Evolutionary conservation across 2,329 filamentous ascomycete species (phyloP), one percentile per base, ranked within the genome.

Genomic region (Sordariomycetes sp.): DNA sequence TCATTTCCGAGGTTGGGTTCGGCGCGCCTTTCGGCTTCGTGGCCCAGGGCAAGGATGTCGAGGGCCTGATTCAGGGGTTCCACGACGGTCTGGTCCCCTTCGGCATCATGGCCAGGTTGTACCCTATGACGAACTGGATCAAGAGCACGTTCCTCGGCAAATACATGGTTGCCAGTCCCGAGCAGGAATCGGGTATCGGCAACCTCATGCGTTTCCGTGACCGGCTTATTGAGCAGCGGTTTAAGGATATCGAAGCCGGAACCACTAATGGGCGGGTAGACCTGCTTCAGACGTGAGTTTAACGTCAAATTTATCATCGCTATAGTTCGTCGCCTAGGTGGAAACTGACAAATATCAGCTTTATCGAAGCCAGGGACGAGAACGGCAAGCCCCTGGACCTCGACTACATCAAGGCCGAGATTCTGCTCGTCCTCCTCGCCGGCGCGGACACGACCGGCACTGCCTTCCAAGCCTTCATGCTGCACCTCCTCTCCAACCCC

Each of bases 141-240:
- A 81, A 81, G 65, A 72, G 67, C 8, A 81, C 77, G 0, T 77
- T 72, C 61, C 55, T 80, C 35, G 70, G 70, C 13, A 76, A 78
- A 59, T 79, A 76, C 61, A 68, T 81, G 2, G 75, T 54, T 54
- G 76, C 78, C 10, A 75, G 67, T 39, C 77, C 79, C 0, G 72
- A 79, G 53, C 73, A 82, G 36, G 66, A 78, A 45, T 75, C 71
- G 13, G 79, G 78, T 0, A 79, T 82, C 36, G 79, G 79, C 1
- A 74, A 72, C 1, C 63, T 82, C 57, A 82, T 82, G 77, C 70
- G 76, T 10, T 82, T 81, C 65, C 75, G 79, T 3, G 79, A 83
- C 61, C 70, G 71, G 28, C 69, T 82, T 2, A 73, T 82, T 58
- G 63, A 67, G 24, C 66, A 79, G 60, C 72, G 80, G 0, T 66